phyloP scores from a whole-genome alignment of 1,139 yeast species.

The Lodderomyces parapsilosis region DNA sequence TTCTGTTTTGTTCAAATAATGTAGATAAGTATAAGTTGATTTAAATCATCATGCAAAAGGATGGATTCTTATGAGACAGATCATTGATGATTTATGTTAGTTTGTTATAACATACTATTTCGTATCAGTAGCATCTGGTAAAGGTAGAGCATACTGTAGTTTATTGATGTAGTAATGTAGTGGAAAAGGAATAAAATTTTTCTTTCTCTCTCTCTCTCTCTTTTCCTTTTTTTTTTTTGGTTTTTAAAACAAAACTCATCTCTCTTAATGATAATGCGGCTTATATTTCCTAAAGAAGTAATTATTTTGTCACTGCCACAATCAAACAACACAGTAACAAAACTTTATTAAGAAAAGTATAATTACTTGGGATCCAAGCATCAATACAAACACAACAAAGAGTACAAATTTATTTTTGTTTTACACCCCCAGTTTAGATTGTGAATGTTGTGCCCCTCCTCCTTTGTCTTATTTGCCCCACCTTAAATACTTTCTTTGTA shows the following conservation, averaged over 20 bases:
- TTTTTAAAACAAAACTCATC: too few relatives aligned
- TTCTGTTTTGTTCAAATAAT: conserved; percentile 3
- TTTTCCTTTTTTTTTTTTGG: too few relatives aligned
- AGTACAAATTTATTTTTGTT: background rate
- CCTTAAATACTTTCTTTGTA: too few relatives aligned
- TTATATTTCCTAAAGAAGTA: background rate
- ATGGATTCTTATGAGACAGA: too few relatives aligned
- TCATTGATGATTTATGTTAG: too few relatives aligned
- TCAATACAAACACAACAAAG: background rate
- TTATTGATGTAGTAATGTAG: too few relatives aligned
- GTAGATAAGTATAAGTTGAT: conserved; percentile 1
- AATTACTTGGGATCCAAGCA: background rate
- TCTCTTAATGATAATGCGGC: background rate
- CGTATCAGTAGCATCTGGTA: too few relatives aligned
- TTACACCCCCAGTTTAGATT: background rate
- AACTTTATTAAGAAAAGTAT: background rate
- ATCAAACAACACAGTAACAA: background rate
- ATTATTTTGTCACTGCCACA: background rate
- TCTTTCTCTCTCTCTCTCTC: too few relatives aligned
- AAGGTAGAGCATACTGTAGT: too few relatives aligned
- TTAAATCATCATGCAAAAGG: conserved; percentile 1
- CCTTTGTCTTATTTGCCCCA: background rate
- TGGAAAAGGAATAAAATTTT: background rate
- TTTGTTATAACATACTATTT: background rate
- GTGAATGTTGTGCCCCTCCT: background rate